These are phyloP conservation scores for Entomortierella parvispora DNA, from an alignment of 192 early-diverging fungal species.

Conservation along the genomic window DNA sequence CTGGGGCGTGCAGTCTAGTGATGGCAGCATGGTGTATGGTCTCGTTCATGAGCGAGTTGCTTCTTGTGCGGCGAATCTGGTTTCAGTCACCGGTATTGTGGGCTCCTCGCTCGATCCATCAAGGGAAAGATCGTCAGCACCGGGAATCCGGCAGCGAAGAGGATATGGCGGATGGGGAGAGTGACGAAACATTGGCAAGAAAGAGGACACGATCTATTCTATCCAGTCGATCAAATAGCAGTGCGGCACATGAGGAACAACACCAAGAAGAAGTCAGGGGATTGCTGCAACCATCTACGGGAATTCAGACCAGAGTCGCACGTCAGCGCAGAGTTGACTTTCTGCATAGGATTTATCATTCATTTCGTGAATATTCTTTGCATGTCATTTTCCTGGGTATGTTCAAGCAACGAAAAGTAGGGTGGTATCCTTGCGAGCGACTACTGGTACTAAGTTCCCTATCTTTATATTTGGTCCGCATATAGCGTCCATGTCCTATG, in stretches of 20 bases:
- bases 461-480: neutral
- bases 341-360: neutral
- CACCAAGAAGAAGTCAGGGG: neutral
- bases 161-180: too few species aligned
- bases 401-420: too few species aligned
- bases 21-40: constrained; percentile 39
- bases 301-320: neutral
- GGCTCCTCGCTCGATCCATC: constrained; percentile 12
- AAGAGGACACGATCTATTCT: too few species aligned
- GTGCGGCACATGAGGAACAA: neutral
- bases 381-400: constrained; percentile 43
- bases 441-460: too few species aligned
- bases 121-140: neutral
- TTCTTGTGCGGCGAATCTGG: constrained; percentile 34
- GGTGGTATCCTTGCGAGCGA: too few species aligned
- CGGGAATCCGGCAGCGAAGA: neutral
- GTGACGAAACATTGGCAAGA: too few species aligned
- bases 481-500: constrained; percentile 35
- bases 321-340: neutral
- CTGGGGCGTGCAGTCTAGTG: constrained; percentile 23
- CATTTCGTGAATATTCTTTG: constrained; percentile 22
- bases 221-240: too few species aligned
- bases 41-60: constrained; percentile 16
- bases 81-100: constrained; percentile 11
- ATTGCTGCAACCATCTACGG: too few species aligned